These are phyloP conservation scores for Ascomycota sp. DNA, from an alignment of 2,329 filamentous ascomycete species.

Conservation along the genomic window DNA sequence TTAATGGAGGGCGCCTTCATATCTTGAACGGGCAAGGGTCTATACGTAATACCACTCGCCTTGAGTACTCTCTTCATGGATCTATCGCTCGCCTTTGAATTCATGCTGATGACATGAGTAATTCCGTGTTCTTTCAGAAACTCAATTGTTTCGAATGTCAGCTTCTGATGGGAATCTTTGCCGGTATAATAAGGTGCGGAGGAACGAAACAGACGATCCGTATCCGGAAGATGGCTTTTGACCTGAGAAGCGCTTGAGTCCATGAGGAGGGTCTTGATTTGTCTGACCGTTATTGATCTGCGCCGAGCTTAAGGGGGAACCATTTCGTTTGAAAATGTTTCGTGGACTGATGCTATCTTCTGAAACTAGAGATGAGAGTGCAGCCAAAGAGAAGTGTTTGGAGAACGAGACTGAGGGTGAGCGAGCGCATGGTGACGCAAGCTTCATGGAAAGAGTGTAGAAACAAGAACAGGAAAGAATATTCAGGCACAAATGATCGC, in stretches of 20 bases:
- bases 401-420: too few species aligned
- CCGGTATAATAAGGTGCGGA: neutral
- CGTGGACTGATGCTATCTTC: too few species aligned
- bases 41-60: neutral
- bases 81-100: neutral
- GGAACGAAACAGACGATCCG: neutral
- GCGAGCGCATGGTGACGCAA: too few species aligned
- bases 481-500: too few species aligned
- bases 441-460: too few species aligned
- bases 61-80: neutral
- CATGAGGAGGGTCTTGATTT: too few species aligned
- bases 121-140: neutral
- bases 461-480: too few species aligned
- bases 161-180: neutral
- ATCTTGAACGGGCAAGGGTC: neutral
- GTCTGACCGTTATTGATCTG: too few species aligned
- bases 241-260: neutral
- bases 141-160: neutral
- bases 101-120: constrained; percentile 1
- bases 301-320: too few species aligned
- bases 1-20: neutral
- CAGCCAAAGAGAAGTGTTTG: too few species aligned
- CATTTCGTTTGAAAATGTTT: too few species aligned
- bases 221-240: neutral
- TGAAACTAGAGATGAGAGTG: too few species aligned